phyloP scores from a whole-genome alignment of 1,139 yeast species.

The Debaryomycetaceae sp. region DNA sequence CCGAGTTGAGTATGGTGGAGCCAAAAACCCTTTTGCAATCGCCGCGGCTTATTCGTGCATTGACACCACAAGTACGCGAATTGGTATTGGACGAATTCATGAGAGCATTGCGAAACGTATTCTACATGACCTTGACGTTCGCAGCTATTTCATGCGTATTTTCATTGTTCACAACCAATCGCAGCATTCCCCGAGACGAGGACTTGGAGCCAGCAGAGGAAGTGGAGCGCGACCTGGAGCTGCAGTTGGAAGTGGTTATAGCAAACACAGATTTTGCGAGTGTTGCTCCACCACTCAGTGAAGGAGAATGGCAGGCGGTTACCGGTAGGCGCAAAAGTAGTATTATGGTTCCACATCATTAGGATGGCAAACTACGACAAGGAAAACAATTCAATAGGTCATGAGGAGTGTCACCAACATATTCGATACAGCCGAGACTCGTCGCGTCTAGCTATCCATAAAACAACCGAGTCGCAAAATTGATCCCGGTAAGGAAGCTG shows the following conservation, averaged over 20 bases:
- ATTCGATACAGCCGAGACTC: too few species aligned
- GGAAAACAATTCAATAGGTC: too few species aligned
- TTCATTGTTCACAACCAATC: conserved; percentile 25
- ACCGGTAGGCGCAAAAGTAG: too few species aligned
- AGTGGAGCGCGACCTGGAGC: conserved; percentile 1
- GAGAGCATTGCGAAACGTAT: conserved; percentile 29
- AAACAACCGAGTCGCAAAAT: too few species aligned
- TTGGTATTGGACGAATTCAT: conserved; percentile 21
- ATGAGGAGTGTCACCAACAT: too few species aligned
- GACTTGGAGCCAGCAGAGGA: conserved; percentile 14
- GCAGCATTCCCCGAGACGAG: conserved; percentile 23
- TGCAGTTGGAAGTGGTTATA: neutral
- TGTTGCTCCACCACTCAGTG: neutral
- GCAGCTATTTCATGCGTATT: conserved; percentile 17
- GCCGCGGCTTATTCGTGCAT: conserved; percentile 16
- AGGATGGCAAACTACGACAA: too few species aligned
- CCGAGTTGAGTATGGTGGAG: conserved; percentile 9
- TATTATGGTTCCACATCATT: too few species aligned
- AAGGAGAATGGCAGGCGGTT: neutral
- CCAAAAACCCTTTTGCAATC: conserved; percentile 15
- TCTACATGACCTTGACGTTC: conserved; percentile 28
- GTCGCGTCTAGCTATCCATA: too few species aligned
- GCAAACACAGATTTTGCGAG: neutral
- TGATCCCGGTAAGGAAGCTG: too few species aligned
- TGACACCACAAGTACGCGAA: conserved; percentile 14